These are phyloP conservation scores for Fimicolochytrium jonesii DNA, from an alignment of 192 early-diverging fungal species.

Conservation along the genomic window DNA sequence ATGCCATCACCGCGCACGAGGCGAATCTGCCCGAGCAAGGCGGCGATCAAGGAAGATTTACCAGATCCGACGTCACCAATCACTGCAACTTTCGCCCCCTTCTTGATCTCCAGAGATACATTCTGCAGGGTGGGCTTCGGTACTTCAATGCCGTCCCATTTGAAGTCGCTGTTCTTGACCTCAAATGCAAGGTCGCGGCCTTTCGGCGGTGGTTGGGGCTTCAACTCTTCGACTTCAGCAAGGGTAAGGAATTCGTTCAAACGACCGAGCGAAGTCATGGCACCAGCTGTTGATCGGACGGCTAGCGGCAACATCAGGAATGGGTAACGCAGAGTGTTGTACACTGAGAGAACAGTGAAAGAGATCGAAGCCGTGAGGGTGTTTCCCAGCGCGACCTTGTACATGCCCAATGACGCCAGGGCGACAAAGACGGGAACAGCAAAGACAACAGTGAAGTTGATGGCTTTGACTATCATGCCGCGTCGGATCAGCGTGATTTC, in stretches of 20 bases:
- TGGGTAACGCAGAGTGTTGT: slow-evolving; percentile 68
- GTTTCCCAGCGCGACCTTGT: slow-evolving; percentile 28
- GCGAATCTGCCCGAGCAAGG: slow-evolving; percentile 64
- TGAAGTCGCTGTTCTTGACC: slow-evolving; percentile 50
- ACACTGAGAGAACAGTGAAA: slow-evolving; percentile 62
- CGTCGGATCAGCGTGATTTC: slow-evolving; percentile 51
- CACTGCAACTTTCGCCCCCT: slow-evolving; percentile 51
- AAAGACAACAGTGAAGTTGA: slow-evolving; percentile 62
- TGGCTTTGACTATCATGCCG: slow-evolving; percentile 53
- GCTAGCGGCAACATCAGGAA: slow-evolving; percentile 66
- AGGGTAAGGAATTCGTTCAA: slow-evolving; percentile 49
- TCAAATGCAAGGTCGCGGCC: slow-evolving; percentile 30
- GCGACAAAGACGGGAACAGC: slow-evolving; percentile 55
- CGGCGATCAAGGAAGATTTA: slow-evolving; percentile 64
- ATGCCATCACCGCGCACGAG: slow-evolving; percentile 36
- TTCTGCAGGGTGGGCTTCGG: slow-evolving; percentile 37
- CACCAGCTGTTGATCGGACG: slow-evolving; percentile 51
- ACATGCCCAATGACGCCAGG: slow-evolving; percentile 36
- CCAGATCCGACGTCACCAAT: slow-evolving; percentile 68
- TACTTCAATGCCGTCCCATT: slow-evolving; percentile 49
- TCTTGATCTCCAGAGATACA: slow-evolving; percentile 47
- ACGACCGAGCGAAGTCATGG: slow-evolving; percentile 45
- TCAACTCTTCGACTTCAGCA: slow-evolving; percentile 44
- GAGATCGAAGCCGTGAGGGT: slow-evolving; percentile 47
- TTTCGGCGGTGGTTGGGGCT: slow-evolving; percentile 13